Evolutionary conservation across 73 alveolate species (phyloP), one percentile per base, ranked within the genome.

Genomic region (Durusdinium trenchii): DNA sequence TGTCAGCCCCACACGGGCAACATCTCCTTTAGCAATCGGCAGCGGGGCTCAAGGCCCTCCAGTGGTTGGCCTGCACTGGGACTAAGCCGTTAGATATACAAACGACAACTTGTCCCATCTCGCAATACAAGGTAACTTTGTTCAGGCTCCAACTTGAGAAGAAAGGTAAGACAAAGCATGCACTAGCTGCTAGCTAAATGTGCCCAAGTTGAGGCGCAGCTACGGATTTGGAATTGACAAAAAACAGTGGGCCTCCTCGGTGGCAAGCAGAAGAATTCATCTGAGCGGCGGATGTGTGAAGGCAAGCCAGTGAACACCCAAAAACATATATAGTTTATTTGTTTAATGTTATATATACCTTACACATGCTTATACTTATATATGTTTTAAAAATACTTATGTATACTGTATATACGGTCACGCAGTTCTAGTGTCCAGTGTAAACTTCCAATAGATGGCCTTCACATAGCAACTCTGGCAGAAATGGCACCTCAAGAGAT

Each of bases 31-130:
- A 81, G 28, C 28, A 78, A 26, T 6, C 38, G 45, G 69, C 91
- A 81, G 48, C 91, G 91, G 6, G 91, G 40, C 62, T 78, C 71
- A 45, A 81, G 91, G 50, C 91, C 91, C 48, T 81, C 91, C 20
- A 62, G 64, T 45, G 89, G 89, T n/a, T n/a, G n/a, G n/a, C n/a
- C n/a, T n/a, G n/a, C n/a, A n/a, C n/a, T n/a, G n/a, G n/a, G n/a
- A n/a, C n/a, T n/a, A n/a, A n/a, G n/a, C n/a, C n/a, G n/a, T n/a
- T n/a, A n/a, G n/a, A n/a, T n/a, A n/a, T n/a, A n/a, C n/a, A n/a
- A n/a, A n/a, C n/a, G n/a, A n/a, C n/a, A n/a, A n/a, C n/a, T n/a
- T n/a, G n/a, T n/a, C n/a, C n/a, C n/a, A n/a, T n/a, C n/a, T n/a
- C n/a, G n/a, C n/a, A n/a, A n/a, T n/a, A n/a, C n/a, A n/a, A n/a